Evolutionary conservation across 305 asterid species (phyloP).

Genomic region (Fraxinus sp.): DNA sequence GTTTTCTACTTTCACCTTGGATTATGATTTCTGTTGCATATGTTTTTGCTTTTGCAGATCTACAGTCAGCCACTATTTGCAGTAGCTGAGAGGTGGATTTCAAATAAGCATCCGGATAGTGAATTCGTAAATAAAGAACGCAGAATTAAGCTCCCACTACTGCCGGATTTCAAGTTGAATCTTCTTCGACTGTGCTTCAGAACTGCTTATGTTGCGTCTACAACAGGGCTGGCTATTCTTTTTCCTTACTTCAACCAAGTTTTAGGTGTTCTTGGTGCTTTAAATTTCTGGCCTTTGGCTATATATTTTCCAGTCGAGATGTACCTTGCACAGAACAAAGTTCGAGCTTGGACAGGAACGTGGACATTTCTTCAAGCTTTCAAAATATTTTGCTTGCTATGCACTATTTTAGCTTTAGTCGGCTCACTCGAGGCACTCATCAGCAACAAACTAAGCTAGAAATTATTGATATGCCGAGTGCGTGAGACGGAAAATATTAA

Average conservation of each 20-base stretch:
- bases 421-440: conserved; percentile 60
- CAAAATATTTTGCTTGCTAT: conserved; percentile 39
- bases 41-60: conserved; percentile 27
- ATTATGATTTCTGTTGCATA: not conserved
- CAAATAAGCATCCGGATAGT: conserved; percentile 29
- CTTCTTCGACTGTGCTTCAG: conserved; percentile 55
- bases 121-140: conserved; percentile 24
- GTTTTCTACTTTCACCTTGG: not conserved
- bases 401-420: conserved; percentile 42
- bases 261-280: conserved; percentile 65
- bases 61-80: conserved; percentile 51
- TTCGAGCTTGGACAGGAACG: conserved; percentile 51
- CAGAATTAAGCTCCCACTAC: conserved; percentile 36
- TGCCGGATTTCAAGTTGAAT: conserved; percentile 45
- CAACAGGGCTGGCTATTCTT: conserved; percentile 52
- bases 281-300: conserved; percentile 65
- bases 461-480: not conserved
- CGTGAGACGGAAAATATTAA: not conserved
- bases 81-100: conserved; percentile 43
- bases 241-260: conserved; percentile 81
- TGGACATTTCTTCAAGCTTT: conserved; percentile 52
- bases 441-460: conserved; percentile 39
- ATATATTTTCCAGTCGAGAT: conserved; percentile 74
- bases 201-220: conserved; percentile 52
- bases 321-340: conserved; percentile 47